Base-by-base conservation (phyloP, 371 early-diverging fungal genomes). In the Actinomortierella wolfii region DNA sequence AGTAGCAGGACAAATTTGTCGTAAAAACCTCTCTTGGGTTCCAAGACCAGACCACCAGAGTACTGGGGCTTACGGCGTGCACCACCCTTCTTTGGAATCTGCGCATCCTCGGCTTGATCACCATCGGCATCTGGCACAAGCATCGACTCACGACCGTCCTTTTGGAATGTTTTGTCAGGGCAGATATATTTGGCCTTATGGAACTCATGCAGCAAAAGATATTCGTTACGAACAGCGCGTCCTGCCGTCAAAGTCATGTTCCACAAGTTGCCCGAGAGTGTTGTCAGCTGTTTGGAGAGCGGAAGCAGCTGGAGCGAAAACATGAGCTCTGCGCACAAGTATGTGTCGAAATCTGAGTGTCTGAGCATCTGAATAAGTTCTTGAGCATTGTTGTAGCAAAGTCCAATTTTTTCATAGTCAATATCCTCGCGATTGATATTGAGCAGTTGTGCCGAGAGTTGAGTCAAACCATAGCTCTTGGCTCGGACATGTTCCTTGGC, bases 171-270 rank as follows among this genome's bases (percentile, higher is more conserved):
- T 59, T 92, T 93, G 76, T 98, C 98, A 0, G 99, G 98, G 49
- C 92, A 91, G 41, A 99, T 90, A 59, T 85, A 97, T 65, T 96
- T 95, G 55, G 83, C 80, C 23, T 87, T 83, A 61, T 94, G 94
- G 76, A 99, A 98, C 77, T 98, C 98, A 71, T 99, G 99, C 26
- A 99, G 79, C 25, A 99, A 77, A 11, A 99, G 86, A 60, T 87
- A 98, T 78, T 99, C 99, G 71, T 99, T 99, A 51, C 99, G 86
- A 64, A 99, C 99, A 11, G 99, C 96, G 41, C 99, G 82, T n/a
- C 91, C 94, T 40, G 98, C 98, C 23, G 88, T 86, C 80, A 97
- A 82, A 0, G 98, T 95, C 43, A 71, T 77, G 21, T 74, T 86
- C 98, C 97, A 98, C 51, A 97, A 61, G 75, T 97, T 98, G 4